phyloP scores from a whole-genome alignment of 371 early-diverging fungal species.

The Mucor indicus region DNA sequence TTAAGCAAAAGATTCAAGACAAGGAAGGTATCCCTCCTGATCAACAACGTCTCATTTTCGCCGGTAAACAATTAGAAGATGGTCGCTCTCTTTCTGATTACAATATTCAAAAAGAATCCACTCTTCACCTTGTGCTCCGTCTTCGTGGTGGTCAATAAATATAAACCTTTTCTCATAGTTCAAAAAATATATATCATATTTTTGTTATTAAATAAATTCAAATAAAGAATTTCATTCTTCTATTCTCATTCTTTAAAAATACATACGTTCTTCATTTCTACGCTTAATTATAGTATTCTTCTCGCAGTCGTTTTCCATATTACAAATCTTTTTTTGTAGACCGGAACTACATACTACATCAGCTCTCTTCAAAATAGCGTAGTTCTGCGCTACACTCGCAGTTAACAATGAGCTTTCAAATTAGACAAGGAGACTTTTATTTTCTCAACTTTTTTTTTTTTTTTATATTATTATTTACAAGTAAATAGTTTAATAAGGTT shows the following conservation, averaged over 20 bases:
- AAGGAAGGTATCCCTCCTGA: conserved; percentile 96
- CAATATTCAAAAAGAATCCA: conserved; percentile 20
- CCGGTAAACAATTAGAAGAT: conserved; percentile 20
- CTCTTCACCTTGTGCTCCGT: conserved; percentile 19
- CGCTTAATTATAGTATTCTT: too few species aligned
- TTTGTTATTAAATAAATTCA: too few species aligned
- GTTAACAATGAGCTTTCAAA: too few species aligned
- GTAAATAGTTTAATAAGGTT: conserved; percentile 37
- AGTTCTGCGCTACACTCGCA: too few species aligned
- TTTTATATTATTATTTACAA: too few species aligned
- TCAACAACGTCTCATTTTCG: conserved; percentile 98
- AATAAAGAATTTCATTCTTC: too few species aligned
- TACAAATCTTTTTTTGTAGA: conserved; percentile 95
- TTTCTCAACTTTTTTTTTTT: conserved; percentile 9
- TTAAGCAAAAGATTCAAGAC: conserved; percentile 97
- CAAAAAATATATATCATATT: too few species aligned
- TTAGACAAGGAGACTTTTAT: not conserved
- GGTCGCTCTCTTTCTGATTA: conserved; percentile 17
- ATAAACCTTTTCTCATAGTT: conserved; percentile 64
- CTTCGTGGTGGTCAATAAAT: conserved; percentile 47
- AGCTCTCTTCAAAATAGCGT: too few species aligned
- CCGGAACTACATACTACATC: too few species aligned
- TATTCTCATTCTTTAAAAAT: too few species aligned
- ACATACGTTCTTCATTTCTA: too few species aligned
- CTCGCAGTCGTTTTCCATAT: too few species aligned